Conservation (phyloP, 1,284 basidiomycete species). For the Sanguinoderma infundibulare region DNA sequence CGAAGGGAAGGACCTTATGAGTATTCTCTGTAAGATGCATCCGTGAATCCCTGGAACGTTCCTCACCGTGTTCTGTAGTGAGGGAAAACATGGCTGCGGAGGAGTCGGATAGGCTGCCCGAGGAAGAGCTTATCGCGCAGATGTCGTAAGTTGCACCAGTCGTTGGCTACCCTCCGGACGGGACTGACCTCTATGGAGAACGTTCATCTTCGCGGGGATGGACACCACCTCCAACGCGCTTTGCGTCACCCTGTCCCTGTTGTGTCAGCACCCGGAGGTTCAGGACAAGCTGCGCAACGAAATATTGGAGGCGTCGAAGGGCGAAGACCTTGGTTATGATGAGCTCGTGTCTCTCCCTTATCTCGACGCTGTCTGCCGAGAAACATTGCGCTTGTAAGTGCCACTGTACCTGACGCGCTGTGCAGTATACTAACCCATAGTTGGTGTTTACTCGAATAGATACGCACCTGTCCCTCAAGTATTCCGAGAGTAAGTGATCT, state of each 20-base stretch:
- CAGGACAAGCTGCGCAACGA: conserved; percentile 64
- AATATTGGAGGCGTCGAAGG: conserved; percentile 33
- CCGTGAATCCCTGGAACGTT: not conserved
- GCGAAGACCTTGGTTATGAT: conserved; percentile 16
- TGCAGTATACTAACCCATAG: not conserved
- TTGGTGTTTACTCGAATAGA: conserved; percentile 8
- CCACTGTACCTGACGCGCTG: not conserved
- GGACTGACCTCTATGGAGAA: not conserved
- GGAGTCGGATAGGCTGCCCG: conserved; percentile 28
- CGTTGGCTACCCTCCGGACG: not conserved
- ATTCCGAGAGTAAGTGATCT: conserved; percentile 5
- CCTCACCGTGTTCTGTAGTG: conserved; percentile 8
- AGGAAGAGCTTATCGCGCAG: conserved; percentile 30
- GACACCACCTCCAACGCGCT: conserved; percentile 63
- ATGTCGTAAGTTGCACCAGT: conserved; percentile 24
- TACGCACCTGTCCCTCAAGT: conserved; percentile 15
- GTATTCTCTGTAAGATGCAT: conserved; percentile 31
- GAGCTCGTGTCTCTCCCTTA: conserved; percentile 40
- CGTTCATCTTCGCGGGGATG: conserved; percentile 53
- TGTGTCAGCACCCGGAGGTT: conserved; percentile 51
- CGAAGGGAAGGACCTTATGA: conserved; percentile 37
- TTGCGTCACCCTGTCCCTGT: conserved; percentile 68
- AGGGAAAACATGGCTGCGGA: conserved; percentile 24
- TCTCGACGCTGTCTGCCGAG: conserved; percentile 49
- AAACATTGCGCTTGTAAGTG: conserved; percentile 50